These are phyloP conservation scores for Paramecium sexaurelia DNA, from an alignment of 73 alveolate genomes.

Conservation along the genomic window DNA sequence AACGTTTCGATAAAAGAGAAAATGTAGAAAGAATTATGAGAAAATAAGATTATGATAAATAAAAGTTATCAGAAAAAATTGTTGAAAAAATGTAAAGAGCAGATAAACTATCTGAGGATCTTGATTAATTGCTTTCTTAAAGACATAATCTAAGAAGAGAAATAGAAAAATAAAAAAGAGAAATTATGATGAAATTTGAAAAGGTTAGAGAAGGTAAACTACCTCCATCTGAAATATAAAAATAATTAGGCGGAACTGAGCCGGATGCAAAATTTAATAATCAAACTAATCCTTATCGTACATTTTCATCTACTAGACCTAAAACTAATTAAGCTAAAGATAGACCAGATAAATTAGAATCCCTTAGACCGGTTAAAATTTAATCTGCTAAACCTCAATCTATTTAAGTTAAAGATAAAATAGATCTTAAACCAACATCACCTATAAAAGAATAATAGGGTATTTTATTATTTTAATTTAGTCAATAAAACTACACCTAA, in stretches of 20 bases:
- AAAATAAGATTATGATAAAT: conserved; percentile 29
- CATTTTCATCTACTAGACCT: not conserved
- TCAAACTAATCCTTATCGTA: not conserved
- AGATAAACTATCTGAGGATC: not conserved
- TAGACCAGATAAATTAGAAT: not conserved
- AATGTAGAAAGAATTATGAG: conserved; percentile 35
- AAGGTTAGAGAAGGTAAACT: conserved; percentile 19
- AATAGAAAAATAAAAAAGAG: conserved; percentile 20
- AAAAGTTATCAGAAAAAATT: not conserved
- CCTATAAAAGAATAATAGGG: not conserved
- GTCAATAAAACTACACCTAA: conserved; percentile 5
- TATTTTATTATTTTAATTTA: not conserved
- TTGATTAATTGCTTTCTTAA: not conserved
- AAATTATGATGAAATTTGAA: not conserved
- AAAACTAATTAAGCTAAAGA: conserved; percentile 4
- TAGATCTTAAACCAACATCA: not conserved
- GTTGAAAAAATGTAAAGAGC: conserved; percentile 32
- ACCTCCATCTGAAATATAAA: not conserved
- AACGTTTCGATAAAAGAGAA: conserved; percentile 18
- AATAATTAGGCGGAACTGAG: not conserved
- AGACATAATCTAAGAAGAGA: not conserved
- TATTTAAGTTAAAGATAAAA: not conserved
- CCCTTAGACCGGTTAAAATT: not conserved
- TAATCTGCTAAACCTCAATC: not conserved
- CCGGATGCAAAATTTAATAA: not conserved